Base-by-base conservation (phyloP, 177 flowering plant genomes). In the Vitis hybrid region DNA sequence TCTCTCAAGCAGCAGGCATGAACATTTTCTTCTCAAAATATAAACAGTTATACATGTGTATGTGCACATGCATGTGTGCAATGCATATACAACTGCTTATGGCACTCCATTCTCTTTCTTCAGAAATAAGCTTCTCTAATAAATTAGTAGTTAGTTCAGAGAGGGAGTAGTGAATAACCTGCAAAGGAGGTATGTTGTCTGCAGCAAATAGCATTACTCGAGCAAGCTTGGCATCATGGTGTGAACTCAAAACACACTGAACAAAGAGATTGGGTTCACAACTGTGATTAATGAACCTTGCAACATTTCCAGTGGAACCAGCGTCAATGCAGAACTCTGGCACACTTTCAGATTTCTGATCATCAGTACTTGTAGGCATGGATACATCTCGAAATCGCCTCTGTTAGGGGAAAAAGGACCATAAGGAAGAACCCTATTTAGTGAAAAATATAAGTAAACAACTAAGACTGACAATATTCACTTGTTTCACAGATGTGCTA, bases 211-310 rank as follows among this genome's bases (percentile, higher is more conserved):
- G 80, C 77, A 94, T 51, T 12, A 94, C 76, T 48, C 93, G 76
- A 51, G 98, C 98, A 29, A 88, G 90, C 51, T 79, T 86, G 16
- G 83, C 57, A 66, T 94, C 97, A 52, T 85, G 92, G 72, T 94
- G 98, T 2, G 84, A 68, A 76, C 89, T 88, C 77, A 94, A 71
- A 10, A 93, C 82, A 72, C 96, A 92, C 58, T 94, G 98, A 15
- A 94, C 97, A 72, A 92, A 94, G 1, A 94, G 80, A 76, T 94
- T 92, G 0, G 98, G 98, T 51, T 84, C 88, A 72, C 98, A 94
- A 65, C 98, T 92, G 64, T 94, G 98, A 64, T 94, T 94, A 19
- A 94, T 87, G 70, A 88, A 94, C 75, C 98, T 81, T 0, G 97
- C 80, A 45, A 94, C 49, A 78, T 89, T 92, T 8, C 98, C 97